Percentiles rank a stretch among this genome's conserved stretches.
Conservation (phyloP, 1,284 basidiomycete species). For the Naganishia sp. region DNA sequence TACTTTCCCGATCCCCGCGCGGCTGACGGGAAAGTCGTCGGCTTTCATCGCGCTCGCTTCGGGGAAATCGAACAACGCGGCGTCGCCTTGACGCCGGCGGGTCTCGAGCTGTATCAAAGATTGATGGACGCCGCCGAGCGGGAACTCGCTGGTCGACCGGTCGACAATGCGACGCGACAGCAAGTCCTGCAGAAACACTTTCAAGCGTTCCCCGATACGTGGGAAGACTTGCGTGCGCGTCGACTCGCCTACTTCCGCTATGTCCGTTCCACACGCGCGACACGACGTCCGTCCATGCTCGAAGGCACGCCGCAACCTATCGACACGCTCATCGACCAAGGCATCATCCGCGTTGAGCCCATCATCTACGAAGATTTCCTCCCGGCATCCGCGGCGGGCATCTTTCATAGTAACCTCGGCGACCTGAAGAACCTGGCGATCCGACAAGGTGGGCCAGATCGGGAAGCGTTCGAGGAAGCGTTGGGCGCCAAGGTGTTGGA, state of each 20-base stretch:
- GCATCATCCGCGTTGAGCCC: constrained; percentile 45
- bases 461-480: constrained; percentile 25
- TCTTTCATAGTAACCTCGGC: constrained; percentile 54
- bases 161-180: constrained; percentile 48
- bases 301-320: constrained; percentile 15
- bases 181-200: constrained; percentile 40
- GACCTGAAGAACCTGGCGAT: constrained; percentile 33
- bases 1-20: constrained; percentile 41
- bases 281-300: constrained; percentile 18
- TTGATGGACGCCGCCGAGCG: constrained; percentile 38
- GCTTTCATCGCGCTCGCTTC: constrained; percentile 55
- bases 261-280: constrained; percentile 21
- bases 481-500: constrained; percentile 27
- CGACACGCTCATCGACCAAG: constrained; percentile 40
- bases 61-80: constrained; percentile 56
- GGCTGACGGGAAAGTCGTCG: constrained; percentile 33
- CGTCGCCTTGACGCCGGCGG: constrained; percentile 51
- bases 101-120: constrained; percentile 44
- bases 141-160: constrained; percentile 32
- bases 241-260: constrained; percentile 47
- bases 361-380: constrained; percentile 56
- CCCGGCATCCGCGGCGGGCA: constrained; percentile 55
- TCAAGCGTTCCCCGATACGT: constrained; percentile 44
- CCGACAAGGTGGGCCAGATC: constrained; percentile 21
- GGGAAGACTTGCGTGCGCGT: constrained; percentile 39